phyloP scores from a whole-genome alignment of 225 moss, liverwort and hornwort genomes.

The Polytrichum commune region DNA sequence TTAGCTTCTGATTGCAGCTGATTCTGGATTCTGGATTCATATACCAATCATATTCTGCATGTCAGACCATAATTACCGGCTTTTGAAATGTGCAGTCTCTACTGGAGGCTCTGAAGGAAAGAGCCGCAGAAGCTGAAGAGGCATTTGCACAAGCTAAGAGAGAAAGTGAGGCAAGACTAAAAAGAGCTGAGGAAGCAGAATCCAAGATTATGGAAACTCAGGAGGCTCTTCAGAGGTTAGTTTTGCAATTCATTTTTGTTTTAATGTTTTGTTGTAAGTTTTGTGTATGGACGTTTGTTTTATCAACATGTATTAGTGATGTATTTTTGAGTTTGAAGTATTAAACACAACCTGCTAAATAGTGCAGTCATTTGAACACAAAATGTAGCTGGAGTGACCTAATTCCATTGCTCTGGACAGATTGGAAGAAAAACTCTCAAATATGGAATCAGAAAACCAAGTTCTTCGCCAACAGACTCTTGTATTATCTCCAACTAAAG shows the following conservation, averaged over 20 bases:
- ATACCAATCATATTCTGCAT: background rate
- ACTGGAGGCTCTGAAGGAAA: conserved; percentile 53
- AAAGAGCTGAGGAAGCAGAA: conserved; percentile 85
- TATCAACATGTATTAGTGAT: too few relatives aligned
- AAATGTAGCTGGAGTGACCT: too few relatives aligned
- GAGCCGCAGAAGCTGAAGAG: conserved; percentile 64
- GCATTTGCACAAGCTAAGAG: conserved; percentile 54
- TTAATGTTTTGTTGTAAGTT: too few relatives aligned
- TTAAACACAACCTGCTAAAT: too few relatives aligned
- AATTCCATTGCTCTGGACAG: conserved; percentile 19
- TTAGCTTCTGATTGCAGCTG: too few relatives aligned
- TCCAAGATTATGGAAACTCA: conserved; percentile 75
- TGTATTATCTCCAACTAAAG: conserved; percentile 94
- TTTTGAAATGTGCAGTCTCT: conserved; percentile 39
- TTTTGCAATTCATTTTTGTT: background rate
- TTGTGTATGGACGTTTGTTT: too few relatives aligned
- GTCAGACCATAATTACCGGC: background rate
- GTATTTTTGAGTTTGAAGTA: too few relatives aligned
- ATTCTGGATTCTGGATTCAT: too few relatives aligned
- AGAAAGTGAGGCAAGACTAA: conserved; percentile 78
- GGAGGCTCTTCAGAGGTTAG: conserved; percentile 86
- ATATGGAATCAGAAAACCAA: conserved; percentile 99
- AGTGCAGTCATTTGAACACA: too few relatives aligned
- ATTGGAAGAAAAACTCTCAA: conserved; percentile 95
- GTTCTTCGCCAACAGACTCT: conserved; percentile 97